These are phyloP conservation scores for Saksenaea vasiformis DNA, from an alignment of 371 early-diverging fungal genomes.

Conservation along the genomic window DNA sequence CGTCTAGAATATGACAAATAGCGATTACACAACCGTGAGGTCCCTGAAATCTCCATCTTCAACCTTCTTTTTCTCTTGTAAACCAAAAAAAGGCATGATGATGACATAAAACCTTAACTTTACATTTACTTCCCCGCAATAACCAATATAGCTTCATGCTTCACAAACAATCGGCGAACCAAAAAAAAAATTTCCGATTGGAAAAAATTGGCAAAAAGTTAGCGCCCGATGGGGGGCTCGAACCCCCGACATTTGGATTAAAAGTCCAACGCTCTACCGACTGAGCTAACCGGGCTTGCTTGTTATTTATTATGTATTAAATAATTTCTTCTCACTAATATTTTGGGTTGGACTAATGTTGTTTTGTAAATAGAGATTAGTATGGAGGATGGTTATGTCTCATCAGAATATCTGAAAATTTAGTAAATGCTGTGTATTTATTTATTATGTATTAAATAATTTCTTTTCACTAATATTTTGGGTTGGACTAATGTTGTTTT, in stretches of 20 bases:
- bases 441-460: too few relatives aligned
- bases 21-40: conserved; percentile 1
- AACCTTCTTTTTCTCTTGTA: not conserved
- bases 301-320: too few relatives aligned
- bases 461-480: too few relatives aligned
- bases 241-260: conserved; percentile 88
- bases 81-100: not conserved
- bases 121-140: not conserved
- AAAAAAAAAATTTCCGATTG: not conserved
- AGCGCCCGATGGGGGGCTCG: conserved; percentile 42
- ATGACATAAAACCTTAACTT: conserved; percentile 3
- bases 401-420: too few relatives aligned
- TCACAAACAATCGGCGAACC: not conserved
- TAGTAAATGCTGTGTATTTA: too few relatives aligned
- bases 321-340: too few relatives aligned
- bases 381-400: too few relatives aligned
- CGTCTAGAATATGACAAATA: conserved; percentile 1
- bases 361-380: too few relatives aligned
- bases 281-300: conserved; percentile 85
- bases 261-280: conserved; percentile 91
- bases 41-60: conserved; percentile 4
- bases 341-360: too few relatives aligned
- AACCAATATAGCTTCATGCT: not conserved
- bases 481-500: too few relatives aligned
- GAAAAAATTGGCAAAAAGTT: not conserved